These are phyloP conservation scores for Neopestalotiopsis clavispora DNA, from an alignment of 2,329 filamentous ascomycete genomes.

Conservation along the genomic window DNA sequence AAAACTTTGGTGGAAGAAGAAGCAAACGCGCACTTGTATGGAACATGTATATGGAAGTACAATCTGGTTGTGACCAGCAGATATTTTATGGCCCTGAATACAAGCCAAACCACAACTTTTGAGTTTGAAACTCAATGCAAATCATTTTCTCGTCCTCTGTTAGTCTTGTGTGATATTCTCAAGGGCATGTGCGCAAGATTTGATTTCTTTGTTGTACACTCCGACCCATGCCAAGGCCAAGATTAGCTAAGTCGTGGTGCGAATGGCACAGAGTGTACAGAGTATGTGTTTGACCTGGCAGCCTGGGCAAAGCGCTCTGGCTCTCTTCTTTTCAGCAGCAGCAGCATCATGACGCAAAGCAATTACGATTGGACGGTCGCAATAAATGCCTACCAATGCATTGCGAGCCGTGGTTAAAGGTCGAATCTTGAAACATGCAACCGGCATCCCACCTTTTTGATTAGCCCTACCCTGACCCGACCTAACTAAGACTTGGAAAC, in stretches of 20 bases:
- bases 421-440: slow-evolving; percentile 8
- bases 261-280: too few species aligned
- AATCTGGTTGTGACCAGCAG: not conserved
- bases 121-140: too few species aligned
- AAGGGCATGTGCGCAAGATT: too few species aligned
- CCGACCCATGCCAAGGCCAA: too few species aligned
- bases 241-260: too few species aligned
- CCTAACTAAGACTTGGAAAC: not conserved
- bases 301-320: too few species aligned
- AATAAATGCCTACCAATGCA: slow-evolving; percentile 4
- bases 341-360: not conserved
- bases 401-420: slow-evolving; percentile 4
- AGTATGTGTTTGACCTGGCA: too few species aligned
- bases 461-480: not conserved
- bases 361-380: not conserved
- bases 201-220: too few species aligned
- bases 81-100: not conserved
- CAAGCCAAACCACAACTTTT: not conserved
- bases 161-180: not conserved
- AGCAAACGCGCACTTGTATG: not conserved
- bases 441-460: not conserved
- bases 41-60: not conserved
- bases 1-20: not conserved
- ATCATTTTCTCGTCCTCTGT: too few species aligned
- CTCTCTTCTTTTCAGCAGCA: too few species aligned